Conservation (phyloP, 768 basidiomycete genomes). For the Auricularia heimuer region DNA sequence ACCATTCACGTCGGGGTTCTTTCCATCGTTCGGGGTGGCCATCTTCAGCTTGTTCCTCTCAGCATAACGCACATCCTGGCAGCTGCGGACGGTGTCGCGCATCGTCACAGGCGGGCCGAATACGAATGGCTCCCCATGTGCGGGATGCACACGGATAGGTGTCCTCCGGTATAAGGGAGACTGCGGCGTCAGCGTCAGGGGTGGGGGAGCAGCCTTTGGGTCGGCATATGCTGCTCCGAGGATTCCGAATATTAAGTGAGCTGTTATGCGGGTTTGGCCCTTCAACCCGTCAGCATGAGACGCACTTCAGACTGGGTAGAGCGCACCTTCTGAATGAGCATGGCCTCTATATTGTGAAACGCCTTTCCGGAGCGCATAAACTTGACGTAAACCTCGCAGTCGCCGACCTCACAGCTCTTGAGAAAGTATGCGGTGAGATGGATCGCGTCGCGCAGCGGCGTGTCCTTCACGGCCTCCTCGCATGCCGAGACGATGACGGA, state of each 20-base stretch:
- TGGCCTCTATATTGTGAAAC: slow-evolving; percentile 49
- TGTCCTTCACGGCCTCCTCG: slow-evolving; percentile 10
- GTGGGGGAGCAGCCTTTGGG: not conserved
- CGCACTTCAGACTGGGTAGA: too few relatives aligned
- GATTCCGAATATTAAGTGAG: slow-evolving; percentile 48
- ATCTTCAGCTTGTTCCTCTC: not conserved
- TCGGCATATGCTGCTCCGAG: slow-evolving; percentile 15
- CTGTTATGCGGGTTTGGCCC: slow-evolving; percentile 37
- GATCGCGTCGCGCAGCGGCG: slow-evolving; percentile 44
- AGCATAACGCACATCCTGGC: not conserved
- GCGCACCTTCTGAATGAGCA: slow-evolving; percentile 46
- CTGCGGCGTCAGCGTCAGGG: not conserved
- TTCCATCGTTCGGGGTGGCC: not conserved
- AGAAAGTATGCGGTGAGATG: slow-evolving; percentile 55
- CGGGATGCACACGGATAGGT: not conserved
- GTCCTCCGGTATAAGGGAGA: not conserved
- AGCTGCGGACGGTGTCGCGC: not conserved
- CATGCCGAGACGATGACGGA: not conserved
- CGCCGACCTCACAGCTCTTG: slow-evolving; percentile 29
- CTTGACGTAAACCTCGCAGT: slow-evolving; percentile 40
- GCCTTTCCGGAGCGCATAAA: slow-evolving; percentile 39
- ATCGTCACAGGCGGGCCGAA: not conserved
- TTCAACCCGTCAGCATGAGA: slow-evolving; percentile 12
- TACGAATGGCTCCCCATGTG: not conserved
- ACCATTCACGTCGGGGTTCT: not conserved